These are phyloP conservation scores for Senna tora DNA, from an alignment of 306 rosid genomes.

Conservation along the genomic window DNA sequence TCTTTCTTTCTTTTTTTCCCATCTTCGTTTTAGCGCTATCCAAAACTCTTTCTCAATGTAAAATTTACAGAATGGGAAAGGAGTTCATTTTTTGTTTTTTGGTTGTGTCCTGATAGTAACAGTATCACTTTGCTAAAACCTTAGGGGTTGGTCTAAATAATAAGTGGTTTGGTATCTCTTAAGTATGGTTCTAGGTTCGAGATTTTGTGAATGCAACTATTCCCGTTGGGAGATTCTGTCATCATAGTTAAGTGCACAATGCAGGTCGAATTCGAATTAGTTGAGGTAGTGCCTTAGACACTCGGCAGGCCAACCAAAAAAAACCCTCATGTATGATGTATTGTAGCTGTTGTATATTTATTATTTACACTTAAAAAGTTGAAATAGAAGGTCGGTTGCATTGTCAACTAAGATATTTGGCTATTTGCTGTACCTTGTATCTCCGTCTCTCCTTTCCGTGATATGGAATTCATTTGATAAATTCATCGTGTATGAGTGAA, in stretches of 20 bases:
- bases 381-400: not conserved
- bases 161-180: no score
- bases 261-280: no score
- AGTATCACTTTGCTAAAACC: conserved; percentile 7
- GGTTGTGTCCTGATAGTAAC: not conserved
- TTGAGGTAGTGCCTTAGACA: no score
- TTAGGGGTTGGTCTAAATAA: no score
- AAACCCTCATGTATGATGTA: conserved; percentile 3
- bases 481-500: no score
- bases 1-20: not conserved
- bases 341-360: conserved; percentile 27
- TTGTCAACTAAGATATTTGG: not conserved
- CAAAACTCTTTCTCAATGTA: conserved; percentile 5
- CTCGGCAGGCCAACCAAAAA: no score
- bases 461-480: not conserved
- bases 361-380: not conserved
- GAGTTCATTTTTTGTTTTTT: conserved; percentile 5
- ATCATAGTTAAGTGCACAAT: no score
- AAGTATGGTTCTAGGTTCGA: no score
- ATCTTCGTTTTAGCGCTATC: not conserved
- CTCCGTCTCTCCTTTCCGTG: not conserved
- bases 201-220: no score
- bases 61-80: not conserved
- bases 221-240: no score
- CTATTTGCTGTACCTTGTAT: not conserved